These are phyloP conservation scores for Fusarium pseudoanthophilum DNA, from an alignment of 2,329 filamentous ascomycete genomes.

Conservation along the genomic window DNA sequence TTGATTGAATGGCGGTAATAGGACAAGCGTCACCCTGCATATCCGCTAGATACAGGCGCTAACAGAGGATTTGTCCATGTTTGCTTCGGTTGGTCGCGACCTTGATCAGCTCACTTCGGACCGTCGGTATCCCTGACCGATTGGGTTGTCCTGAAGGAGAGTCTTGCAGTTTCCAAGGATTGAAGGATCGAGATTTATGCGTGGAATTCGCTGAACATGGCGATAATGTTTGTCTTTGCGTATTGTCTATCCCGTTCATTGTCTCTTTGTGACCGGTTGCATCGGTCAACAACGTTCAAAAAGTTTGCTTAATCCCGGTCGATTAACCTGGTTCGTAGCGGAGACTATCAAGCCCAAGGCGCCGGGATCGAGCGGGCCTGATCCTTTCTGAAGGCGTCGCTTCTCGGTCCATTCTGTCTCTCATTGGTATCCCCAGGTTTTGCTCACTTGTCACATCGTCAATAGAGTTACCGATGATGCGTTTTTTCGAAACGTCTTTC, in stretches of 20 bases:
- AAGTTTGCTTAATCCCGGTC: constrained; percentile 32
- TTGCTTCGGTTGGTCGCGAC: constrained; percentile 42
- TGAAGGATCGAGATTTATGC: not conserved
- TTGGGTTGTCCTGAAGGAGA: not conserved
- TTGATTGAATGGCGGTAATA: not conserved
- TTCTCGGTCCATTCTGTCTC: constrained; percentile 40
- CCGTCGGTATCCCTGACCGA: constrained; percentile 38
- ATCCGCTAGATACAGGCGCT: not conserved
- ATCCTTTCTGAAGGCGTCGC: constrained; percentile 31
- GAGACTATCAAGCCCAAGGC: constrained; percentile 29
- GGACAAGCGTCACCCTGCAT: constrained; percentile 3
- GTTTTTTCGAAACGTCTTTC: not conserved
- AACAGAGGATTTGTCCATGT: constrained; percentile 8
- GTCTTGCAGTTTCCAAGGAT: not conserved
- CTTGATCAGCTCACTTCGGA: constrained; percentile 32
- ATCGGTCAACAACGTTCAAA: constrained; percentile 4
- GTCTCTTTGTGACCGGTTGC: not conserved
- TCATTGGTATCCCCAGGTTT: constrained; percentile 46
- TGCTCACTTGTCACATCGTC: constrained; percentile 4
- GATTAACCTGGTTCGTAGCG: constrained; percentile 16
- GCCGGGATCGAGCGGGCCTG: constrained; percentile 32
- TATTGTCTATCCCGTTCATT: not conserved
- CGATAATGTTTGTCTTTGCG: not conserved
- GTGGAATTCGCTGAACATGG: not conserved
- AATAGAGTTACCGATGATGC: constrained; percentile 7